Conservation (phyloP, 1,284 basidiomycete species). For the Boletus sp. region DNA sequence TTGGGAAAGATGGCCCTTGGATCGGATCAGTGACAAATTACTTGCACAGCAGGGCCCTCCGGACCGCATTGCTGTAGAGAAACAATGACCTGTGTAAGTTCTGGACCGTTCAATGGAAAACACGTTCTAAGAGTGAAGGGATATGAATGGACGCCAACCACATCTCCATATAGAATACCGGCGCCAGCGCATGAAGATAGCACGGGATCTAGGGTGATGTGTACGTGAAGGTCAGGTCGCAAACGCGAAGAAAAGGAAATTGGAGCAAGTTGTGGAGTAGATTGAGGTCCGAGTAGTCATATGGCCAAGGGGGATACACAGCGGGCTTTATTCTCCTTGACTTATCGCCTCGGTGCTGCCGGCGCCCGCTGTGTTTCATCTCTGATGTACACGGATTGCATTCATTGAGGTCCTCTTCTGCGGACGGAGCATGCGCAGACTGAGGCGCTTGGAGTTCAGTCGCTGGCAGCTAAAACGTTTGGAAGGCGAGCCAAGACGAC, state of each 20-base stretch:
- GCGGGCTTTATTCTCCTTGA: neutral
- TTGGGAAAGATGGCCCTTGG: neutral
- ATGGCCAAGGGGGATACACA: neutral
- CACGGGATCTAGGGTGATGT: neutral
- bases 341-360: neutral
- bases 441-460: neutral
- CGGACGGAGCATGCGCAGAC: neutral
- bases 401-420: no score
- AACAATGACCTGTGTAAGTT: neutral
- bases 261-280: neutral
- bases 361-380: neutral
- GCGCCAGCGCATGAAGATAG: neutral
- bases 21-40: conserved; percentile 1
- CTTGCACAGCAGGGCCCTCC: neutral
- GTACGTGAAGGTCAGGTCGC: neutral
- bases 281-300: neutral
- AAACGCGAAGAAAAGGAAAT: neutral
- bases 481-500: neutral
- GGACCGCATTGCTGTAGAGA: neutral
- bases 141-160: neutral
- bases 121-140: neutral
- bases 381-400: neutral
- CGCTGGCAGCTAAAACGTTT: neutral
- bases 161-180: conserved; percentile 1
- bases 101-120: neutral